Percentiles rank a stretch among this genome's conserved stretches.
These are phyloP conservation scores for Sequoiadendron giganteum DNA, from an alignment of 75 land plant genomes.

Conservation along the genomic window DNA sequence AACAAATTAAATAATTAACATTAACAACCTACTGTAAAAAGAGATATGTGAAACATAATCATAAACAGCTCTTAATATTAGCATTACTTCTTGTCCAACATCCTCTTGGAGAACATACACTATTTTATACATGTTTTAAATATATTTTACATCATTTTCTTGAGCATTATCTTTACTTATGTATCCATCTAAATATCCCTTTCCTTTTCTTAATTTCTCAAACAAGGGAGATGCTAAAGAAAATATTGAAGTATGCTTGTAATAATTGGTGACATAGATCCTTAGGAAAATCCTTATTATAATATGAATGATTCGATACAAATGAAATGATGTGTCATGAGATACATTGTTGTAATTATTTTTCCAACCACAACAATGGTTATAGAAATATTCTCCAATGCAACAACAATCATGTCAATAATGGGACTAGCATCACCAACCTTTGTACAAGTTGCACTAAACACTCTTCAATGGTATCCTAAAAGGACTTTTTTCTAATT, in stretches of 20 bases:
- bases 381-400: slow-evolving; percentile 67
- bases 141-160: slow-evolving; percentile 8
- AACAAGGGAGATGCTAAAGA: slow-evolving; percentile 90
- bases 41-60: too few relatives aligned
- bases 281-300: too few relatives aligned
- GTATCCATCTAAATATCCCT: slow-evolving; percentile 21
- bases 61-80: slow-evolving; percentile 18
- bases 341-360: slow-evolving; percentile 62
- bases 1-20: too few relatives aligned
- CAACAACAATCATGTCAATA: slow-evolving; percentile 74
- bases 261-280: too few relatives aligned
- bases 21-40: too few relatives aligned
- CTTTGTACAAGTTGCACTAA: too few relatives aligned
- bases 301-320: too few relatives aligned
- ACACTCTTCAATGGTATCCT: too few relatives aligned
- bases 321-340: too few relatives aligned
- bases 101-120: too few relatives aligned
- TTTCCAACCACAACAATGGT: slow-evolving; percentile 45
- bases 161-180: slow-evolving; percentile 12
- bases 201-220: slow-evolving; percentile 73
- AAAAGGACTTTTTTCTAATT: too few relatives aligned
- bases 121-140: slow-evolving; percentile 1
- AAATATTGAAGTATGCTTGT: slow-evolving; percentile 81
- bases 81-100: not conserved
- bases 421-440: slow-evolving; percentile 83